Conservation (phyloP, 2,329 filamentous ascomycete species). For the Calonectria multiphialidica region DNA sequence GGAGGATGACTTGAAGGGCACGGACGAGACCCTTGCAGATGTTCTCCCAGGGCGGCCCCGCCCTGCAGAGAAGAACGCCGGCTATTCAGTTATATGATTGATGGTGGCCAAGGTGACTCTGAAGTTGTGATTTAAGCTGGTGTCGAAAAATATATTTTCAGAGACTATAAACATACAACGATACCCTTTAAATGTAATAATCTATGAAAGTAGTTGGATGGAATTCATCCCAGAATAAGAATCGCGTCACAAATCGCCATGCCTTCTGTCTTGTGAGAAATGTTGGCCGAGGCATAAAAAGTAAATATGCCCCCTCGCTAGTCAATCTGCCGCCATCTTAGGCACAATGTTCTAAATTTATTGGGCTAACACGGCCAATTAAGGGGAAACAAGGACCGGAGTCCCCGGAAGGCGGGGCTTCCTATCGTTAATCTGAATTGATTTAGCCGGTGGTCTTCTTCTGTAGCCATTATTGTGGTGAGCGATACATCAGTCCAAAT, state of each 20-base stretch:
- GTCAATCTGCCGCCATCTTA: not conserved
- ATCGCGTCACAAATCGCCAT: not conserved
- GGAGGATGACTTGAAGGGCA: slow-evolving; percentile 86
- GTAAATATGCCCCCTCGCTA: not conserved
- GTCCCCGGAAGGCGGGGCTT: not conserved
- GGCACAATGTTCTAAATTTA: not conserved
- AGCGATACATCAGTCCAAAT: no score
- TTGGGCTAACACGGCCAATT: not conserved
- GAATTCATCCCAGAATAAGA: no score
- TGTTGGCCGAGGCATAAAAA: not conserved
- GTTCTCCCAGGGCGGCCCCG: slow-evolving; percentile 56
- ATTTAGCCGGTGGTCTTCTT: no score
- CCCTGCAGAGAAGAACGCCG: slow-evolving; percentile 22
- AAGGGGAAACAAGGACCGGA: not conserved
- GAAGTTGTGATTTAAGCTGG: not conserved
- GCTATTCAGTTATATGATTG: not conserved
- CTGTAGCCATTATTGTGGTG: no score
- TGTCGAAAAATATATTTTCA: not conserved
- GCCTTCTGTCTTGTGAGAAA: not conserved
- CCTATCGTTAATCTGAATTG: no score
- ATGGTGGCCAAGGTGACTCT: not conserved
- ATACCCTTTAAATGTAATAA: no score
- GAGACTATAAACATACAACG: no score
- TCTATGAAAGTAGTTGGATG: no score
- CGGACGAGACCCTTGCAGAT: slow-evolving; percentile 84